Conservation (phyloP, 1,284 basidiomycete species). For the Trametes polyzona region DNA sequence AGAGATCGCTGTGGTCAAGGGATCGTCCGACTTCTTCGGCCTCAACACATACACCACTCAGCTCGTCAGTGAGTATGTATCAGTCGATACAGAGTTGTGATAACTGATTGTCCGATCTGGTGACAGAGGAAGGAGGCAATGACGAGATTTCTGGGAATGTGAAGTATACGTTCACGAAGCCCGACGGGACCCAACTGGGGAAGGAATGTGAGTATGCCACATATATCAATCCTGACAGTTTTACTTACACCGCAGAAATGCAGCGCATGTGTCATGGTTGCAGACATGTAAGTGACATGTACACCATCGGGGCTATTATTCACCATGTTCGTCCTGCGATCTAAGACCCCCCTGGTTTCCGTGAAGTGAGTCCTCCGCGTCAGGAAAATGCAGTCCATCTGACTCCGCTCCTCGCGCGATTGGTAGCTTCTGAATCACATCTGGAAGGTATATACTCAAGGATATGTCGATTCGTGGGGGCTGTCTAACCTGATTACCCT, state of each 20-base stretch:
- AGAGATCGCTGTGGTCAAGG: slow-evolving; percentile 50
- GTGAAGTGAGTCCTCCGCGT: slow-evolving; percentile 53
- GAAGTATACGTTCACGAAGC: slow-evolving; percentile 42
- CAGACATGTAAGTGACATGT: slow-evolving; percentile 53
- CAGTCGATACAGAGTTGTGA: neutral
- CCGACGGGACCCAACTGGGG: slow-evolving; percentile 61
- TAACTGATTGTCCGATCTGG: neutral
- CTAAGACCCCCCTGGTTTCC: slow-evolving; percentile 62
- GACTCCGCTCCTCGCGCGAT: too few species aligned
- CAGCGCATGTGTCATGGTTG: slow-evolving; percentile 64
- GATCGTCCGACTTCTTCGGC: slow-evolving; percentile 53
- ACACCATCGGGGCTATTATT: neutral
- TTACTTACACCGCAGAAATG: neutral
- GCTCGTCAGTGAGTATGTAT: slow-evolving; percentile 42
- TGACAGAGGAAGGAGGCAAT: slow-evolving; percentile 39
- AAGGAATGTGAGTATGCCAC: slow-evolving; percentile 52
- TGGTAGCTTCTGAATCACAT: slow-evolving; percentile 39
- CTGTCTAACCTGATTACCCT: neutral
- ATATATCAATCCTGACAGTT: neutral
- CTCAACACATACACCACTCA: slow-evolving; percentile 57
- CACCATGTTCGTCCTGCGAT: neutral
- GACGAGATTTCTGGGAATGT: slow-evolving; percentile 50
- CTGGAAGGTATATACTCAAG: slow-evolving; percentile 51
- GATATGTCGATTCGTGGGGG: neutral
- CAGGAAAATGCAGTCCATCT: too few species aligned